Evolutionary conservation across 371 early-diverging fungal species (phyloP).

Genomic region (Chytridium lagenaria): DNA sequence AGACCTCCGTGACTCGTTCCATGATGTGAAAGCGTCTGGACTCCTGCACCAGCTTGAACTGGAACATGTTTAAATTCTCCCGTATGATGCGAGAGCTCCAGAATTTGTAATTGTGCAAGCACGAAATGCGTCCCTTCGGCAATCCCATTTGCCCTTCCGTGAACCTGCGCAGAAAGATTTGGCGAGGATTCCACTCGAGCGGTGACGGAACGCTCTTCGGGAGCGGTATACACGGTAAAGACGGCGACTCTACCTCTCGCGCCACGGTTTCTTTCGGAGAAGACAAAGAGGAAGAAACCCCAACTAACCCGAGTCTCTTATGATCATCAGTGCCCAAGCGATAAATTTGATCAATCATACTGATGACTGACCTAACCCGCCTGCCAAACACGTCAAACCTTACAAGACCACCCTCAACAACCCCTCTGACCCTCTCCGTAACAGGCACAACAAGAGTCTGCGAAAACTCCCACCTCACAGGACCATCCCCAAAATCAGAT

Average conservation of each 20-base stretch:
- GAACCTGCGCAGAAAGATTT: too few relatives aligned
- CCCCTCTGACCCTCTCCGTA: constrained; percentile 26
- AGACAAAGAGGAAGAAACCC: too few relatives aligned
- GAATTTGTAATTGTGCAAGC: constrained; percentile 40
- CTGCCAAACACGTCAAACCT: constrained; percentile 50
- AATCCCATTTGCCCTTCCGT: not conserved
- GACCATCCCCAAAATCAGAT: constrained; percentile 60
- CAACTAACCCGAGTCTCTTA: too few relatives aligned
- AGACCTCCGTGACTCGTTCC: too few relatives aligned
- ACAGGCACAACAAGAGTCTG: constrained; percentile 59
- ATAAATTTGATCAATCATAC: constrained; percentile 33
- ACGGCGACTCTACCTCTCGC: not conserved
- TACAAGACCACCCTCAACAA: constrained; percentile 36
- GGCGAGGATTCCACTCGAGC: not conserved
- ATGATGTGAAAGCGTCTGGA: constrained; percentile 42
- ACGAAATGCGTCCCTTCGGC: constrained; percentile 25
- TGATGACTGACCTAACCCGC: constrained; percentile 10
- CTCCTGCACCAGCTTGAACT: constrained; percentile 57
- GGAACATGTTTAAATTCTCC: constrained; percentile 80
- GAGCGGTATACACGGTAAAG: not conserved
- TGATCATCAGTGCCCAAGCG: not conserved
- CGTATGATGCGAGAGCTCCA: constrained; percentile 47
- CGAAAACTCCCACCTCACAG: constrained; percentile 65
- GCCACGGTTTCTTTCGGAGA: not conserved
- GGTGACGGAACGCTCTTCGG: not conserved